Evolutionary conservation across 208 protist species (phyloP).

Genomic region (Crithidia bombi): DNA sequence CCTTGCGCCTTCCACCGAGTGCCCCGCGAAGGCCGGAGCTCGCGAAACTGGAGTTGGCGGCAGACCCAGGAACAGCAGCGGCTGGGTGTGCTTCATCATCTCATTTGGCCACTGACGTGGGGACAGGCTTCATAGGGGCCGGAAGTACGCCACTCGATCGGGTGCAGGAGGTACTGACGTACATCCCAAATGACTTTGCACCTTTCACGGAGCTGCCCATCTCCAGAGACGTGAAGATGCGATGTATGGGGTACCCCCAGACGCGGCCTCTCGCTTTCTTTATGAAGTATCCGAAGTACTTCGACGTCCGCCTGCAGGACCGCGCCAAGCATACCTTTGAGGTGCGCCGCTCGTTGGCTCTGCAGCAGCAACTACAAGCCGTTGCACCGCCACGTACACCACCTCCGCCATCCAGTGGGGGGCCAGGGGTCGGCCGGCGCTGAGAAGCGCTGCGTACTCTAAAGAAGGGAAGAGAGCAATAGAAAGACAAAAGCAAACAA

Average conservation of each 20-base stretch:
- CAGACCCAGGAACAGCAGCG: neutral
- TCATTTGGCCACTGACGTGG: neutral
- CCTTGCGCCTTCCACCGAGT: conserved; percentile 3
- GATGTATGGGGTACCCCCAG: conserved; percentile 61
- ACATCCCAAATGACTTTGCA: conserved; percentile 72
- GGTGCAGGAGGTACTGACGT: conserved; percentile 52
- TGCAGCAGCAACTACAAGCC: conserved; percentile 37
- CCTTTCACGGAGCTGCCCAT: conserved; percentile 44
- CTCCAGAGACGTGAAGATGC: conserved; percentile 55
- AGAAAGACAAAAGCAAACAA: no score
- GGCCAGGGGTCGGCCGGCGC: no score
- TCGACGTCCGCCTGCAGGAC: conserved; percentile 53
- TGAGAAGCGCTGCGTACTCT: no score
- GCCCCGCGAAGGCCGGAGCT: conserved; percentile 24
- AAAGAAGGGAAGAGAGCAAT: no score
- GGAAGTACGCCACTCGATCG: conserved; percentile 27
- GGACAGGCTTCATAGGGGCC: conserved; percentile 13
- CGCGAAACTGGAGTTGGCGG: conserved; percentile 10
- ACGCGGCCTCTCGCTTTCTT: conserved; percentile 49
- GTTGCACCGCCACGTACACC: neutral
- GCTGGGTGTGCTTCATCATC: neutral
- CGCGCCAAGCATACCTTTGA: conserved; percentile 34
- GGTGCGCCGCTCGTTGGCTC: conserved; percentile 50
- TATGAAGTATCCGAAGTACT: conserved; percentile 63
- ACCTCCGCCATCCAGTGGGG: no score